phyloP scores from a whole-genome alignment of 2,329 filamentous ascomycete species.

The Chalaropsis ovoidea region DNA sequence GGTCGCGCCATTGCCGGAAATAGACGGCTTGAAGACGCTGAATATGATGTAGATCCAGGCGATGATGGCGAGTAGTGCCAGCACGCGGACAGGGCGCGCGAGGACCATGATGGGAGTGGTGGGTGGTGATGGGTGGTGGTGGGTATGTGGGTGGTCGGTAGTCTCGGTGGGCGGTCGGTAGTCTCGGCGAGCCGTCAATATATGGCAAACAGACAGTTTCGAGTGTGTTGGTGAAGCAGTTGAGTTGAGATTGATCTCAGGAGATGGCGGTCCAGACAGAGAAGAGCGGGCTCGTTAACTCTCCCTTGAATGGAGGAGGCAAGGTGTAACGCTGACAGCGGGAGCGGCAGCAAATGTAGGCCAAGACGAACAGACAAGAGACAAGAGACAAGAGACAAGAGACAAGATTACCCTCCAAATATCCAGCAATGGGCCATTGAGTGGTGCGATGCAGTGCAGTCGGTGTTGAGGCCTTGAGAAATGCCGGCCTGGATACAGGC shows the following conservation, averaged over 20 bases:
- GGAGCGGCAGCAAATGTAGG: background rate
- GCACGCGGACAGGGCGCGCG: constrained; percentile 70
- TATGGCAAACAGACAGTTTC: background rate
- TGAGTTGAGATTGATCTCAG: background rate
- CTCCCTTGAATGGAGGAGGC: background rate
- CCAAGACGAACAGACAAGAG: background rate
- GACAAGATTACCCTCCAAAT: too few species aligned
- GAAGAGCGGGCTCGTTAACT: too few species aligned
- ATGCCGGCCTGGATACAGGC: too few species aligned
- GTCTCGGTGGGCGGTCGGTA: background rate
- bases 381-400: too few species aligned
- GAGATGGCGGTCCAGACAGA: too few species aligned
- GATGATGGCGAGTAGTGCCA: constrained; percentile 60
- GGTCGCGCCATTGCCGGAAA: constrained; percentile 33
- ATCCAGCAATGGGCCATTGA: too few species aligned
- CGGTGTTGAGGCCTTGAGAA: too few species aligned
- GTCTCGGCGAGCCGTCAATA: background rate
- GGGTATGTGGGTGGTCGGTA: background rate
- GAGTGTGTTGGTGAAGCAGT: background rate
- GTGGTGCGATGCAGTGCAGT: too few species aligned
- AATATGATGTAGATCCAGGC: constrained; percentile 72
- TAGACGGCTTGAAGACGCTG: constrained; percentile 56
- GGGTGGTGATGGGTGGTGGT: background rate
- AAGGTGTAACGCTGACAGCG: background rate
- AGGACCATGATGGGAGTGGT: constrained; percentile 61